Conservation (phyloP, 768 basidiomycete genomes). For the Pleurotus tuber-regium region DNA sequence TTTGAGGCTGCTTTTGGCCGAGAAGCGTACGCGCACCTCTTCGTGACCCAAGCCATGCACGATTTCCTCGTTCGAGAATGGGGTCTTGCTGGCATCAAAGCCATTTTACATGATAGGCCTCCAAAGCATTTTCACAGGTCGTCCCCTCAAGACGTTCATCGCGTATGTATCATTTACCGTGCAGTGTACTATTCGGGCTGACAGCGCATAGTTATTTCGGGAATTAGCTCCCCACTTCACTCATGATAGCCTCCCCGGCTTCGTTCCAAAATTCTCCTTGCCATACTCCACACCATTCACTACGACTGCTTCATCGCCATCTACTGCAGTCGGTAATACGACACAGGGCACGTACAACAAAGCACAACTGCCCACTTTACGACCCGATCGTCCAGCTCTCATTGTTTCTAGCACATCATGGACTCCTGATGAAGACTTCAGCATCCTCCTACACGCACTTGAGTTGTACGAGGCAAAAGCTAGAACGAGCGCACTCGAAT, state of each 20-base stretch:
- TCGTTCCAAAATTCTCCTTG: constrained; percentile 48
- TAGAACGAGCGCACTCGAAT: constrained; percentile 18
- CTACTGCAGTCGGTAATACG: constrained; percentile 9
- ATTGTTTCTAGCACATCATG: constrained; percentile 93
- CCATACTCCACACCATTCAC: constrained; percentile 70
- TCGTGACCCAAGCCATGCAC: constrained; percentile 89
- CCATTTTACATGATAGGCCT: constrained; percentile 87
- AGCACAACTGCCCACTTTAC: constrained; percentile 42
- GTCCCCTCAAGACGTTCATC: constrained; percentile 70
- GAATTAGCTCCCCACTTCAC: not conserved
- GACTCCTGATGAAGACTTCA: constrained; percentile 97
- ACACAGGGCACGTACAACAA: constrained; percentile 30
- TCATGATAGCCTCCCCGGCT: constrained; percentile 27
- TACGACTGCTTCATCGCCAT: constrained; percentile 26
- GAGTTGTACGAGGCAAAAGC: constrained; percentile 65
- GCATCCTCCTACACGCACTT: constrained; percentile 76
- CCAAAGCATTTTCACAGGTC: constrained; percentile 79
- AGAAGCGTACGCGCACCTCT: constrained; percentile 84
- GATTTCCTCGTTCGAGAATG: constrained; percentile 68
- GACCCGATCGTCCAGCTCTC: constrained; percentile 78
- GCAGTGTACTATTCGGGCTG: not conserved
- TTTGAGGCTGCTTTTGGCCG: constrained; percentile 83
- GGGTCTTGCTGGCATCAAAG: constrained; percentile 78
- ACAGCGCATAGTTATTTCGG: constrained; percentile 5
- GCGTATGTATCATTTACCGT: constrained; percentile 41